Conservation (phyloP, 306 rosid genomes). For the Arachis hypogaea region DNA sequence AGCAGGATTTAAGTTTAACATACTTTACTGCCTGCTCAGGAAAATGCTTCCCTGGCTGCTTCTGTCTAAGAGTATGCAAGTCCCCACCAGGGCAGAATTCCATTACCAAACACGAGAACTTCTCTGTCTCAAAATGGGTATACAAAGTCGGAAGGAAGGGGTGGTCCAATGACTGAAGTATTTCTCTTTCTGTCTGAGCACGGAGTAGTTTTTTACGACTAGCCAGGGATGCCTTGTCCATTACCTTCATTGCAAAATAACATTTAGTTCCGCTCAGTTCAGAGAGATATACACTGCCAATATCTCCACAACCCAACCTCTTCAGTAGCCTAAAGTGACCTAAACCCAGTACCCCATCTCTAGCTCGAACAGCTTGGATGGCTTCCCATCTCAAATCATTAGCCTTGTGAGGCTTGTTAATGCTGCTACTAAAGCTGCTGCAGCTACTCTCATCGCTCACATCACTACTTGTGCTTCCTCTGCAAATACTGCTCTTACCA, state of each 20-base stretch:
- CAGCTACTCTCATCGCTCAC: constrained; percentile 95
- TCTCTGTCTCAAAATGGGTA: constrained; percentile 97
- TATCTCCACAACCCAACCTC: constrained; percentile 98
- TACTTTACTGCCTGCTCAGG: constrained; percentile 99
- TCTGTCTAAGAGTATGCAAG: constrained; percentile 94
- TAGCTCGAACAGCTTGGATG: constrained; percentile 81
- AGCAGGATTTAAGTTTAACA: constrained; percentile 48
- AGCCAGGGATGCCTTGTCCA: constrained; percentile 96
- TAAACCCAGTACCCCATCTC: constrained; percentile 83
- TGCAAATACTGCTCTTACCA: constrained; percentile 92
- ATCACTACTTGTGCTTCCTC: constrained; percentile 99
- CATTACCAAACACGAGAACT: constrained; percentile 98
- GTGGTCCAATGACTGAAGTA: constrained; percentile 91
- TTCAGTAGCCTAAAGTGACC: constrained; percentile 86
- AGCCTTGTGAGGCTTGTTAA: constrained; percentile 96
- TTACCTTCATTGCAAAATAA: constrained; percentile 97
- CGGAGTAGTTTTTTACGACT: constrained; percentile 95
- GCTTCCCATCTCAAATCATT: constrained; percentile 99
- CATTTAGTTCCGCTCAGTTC: constrained; percentile 97
- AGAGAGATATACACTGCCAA: constrained; percentile 95
- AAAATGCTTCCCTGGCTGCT: constrained; percentile 97
- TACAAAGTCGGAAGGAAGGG: constrained; percentile 97
- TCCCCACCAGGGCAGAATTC: constrained; percentile 99
- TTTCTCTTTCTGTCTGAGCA: constrained; percentile 97
- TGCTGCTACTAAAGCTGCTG: constrained; percentile 90